phyloP scores from a whole-genome alignment of 148 eudicot genomes.

The Fagopyrum homotropicum region DNA sequence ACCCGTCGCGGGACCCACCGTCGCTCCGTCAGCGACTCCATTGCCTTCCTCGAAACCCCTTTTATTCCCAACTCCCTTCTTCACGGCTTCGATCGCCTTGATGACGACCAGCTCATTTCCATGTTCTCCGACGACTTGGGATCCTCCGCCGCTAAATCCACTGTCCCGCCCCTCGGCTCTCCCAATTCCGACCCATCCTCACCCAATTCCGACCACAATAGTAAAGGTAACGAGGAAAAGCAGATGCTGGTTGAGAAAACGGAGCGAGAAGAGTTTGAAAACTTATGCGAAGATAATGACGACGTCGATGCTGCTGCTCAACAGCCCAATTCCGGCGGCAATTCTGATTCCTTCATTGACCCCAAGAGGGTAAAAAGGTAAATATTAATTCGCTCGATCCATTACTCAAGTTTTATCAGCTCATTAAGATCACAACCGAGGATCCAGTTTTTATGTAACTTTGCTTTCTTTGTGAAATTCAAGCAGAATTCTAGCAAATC shows the following conservation, averaged over 20 bases:
- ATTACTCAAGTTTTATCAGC: neutral
- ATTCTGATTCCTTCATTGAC: conserved; percentile 31
- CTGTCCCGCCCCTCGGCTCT: neutral
- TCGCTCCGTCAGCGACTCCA: conserved; percentile 71
- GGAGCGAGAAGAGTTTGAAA: conserved; percentile 67
- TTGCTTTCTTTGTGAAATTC: neutral
- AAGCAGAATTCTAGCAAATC: conserved; percentile 76
- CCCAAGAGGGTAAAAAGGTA: conserved; percentile 95
- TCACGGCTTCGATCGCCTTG: conserved; percentile 50
- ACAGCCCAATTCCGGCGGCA: neutral
- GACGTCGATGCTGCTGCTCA: neutral
- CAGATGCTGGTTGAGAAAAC: conserved; percentile 26
- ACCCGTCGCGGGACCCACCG: conserved; percentile 52
- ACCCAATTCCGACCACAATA: conserved; percentile 44
- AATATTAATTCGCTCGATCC: neutral
- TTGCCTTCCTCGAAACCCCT: conserved; percentile 62
- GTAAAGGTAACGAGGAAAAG: conserved; percentile 22
- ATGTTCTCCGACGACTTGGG: conserved; percentile 65
- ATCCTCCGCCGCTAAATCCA: conserved; percentile 12
- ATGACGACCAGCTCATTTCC: conserved; percentile 72
- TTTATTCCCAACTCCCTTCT: conserved; percentile 13
- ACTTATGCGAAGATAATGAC: conserved; percentile 22
- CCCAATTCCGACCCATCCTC: conserved; percentile 30
- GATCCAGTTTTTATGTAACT: neutral
- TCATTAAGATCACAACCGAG: neutral